Conservation (phyloP, 805 yeast species). For the Torulaspora maleeae region DNA sequence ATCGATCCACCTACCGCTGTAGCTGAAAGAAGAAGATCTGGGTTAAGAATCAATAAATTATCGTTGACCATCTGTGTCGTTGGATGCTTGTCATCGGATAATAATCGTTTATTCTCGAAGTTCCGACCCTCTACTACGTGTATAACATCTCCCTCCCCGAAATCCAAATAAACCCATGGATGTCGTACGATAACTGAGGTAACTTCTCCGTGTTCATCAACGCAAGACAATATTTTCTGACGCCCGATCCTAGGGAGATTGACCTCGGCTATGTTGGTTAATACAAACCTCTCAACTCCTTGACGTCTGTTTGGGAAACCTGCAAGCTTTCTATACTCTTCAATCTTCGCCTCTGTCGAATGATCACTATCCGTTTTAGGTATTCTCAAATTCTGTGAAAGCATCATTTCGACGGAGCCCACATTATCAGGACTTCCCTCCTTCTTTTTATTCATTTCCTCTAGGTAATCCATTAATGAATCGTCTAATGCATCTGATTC, state of each 20-base stretch:
- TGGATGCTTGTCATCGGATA: conserved; percentile 31
- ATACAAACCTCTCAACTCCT: conserved; percentile 38
- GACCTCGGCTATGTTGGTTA: conserved; percentile 18
- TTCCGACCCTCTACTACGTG: conserved; percentile 50
- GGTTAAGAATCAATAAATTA: conserved; percentile 72
- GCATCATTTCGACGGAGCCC: conserved; percentile 7
- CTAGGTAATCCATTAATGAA: conserved; percentile 21
- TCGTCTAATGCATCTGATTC: conserved; percentile 19
- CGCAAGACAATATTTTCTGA: conserved; percentile 55
- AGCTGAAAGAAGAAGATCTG: conserved; percentile 77
- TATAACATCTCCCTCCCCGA: conserved; percentile 50
- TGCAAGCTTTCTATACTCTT: conserved; percentile 29
- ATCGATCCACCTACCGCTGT: conserved; percentile 76
- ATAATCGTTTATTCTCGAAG: conserved; percentile 24
- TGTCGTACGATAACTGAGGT: conserved; percentile 53
- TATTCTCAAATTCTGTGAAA: conserved; percentile 15
- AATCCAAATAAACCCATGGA: conserved; percentile 51
- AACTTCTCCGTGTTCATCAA: conserved; percentile 33
- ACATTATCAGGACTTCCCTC: conserved; percentile 3
- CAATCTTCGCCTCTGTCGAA: not conserved
- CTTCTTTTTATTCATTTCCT: conserved; percentile 1
- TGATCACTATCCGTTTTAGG: not conserved
- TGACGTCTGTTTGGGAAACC: conserved; percentile 43
- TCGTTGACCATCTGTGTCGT: conserved; percentile 35
- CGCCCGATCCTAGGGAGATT: conserved; percentile 26